Evolutionary conservation across 2,329 filamentous ascomycete genomes (phyloP).

Genomic region (Xylaria digitata): DNA sequence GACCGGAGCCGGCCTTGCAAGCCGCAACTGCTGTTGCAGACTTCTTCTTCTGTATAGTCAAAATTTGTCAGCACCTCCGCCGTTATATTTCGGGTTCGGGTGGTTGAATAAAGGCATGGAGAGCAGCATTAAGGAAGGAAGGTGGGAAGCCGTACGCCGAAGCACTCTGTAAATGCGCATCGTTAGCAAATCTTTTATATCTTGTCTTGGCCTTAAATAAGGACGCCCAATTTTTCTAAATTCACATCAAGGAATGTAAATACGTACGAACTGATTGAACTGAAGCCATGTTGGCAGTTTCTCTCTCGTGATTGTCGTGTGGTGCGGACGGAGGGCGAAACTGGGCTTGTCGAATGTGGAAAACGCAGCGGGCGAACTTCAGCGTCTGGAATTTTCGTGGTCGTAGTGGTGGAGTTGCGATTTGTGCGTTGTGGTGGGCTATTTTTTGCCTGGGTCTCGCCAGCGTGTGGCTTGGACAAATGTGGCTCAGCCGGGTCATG

Average conservation of each 20-base stretch:
- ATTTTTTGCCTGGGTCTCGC: slow-evolving; percentile 35
- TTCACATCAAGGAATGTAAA: neutral
- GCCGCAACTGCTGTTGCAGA: slow-evolving; percentile 39
- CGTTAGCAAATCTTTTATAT: slow-evolving; percentile 28
- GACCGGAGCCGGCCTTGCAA: slow-evolving; percentile 63
- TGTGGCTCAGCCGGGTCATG: slow-evolving; percentile 21
- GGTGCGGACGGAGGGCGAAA: slow-evolving; percentile 32
- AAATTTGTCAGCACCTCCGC: slow-evolving; percentile 33
- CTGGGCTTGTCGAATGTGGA: slow-evolving; percentile 37
- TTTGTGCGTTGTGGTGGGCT: slow-evolving; percentile 40
- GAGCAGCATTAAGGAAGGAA: too few species aligned
- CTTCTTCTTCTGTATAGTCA: slow-evolving; percentile 38
- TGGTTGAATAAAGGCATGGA: neutral
- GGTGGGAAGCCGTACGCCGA: slow-evolving; percentile 37
- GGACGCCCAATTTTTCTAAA: neutral
- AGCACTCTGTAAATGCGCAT: slow-evolving; percentile 35
- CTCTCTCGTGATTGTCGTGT: slow-evolving; percentile 30
- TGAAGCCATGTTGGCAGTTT: slow-evolving; percentile 39
- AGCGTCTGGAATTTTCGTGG: slow-evolving; percentile 37
- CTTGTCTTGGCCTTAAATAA: neutral
- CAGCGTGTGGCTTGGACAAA: slow-evolving; percentile 31
- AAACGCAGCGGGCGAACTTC: slow-evolving; percentile 38
- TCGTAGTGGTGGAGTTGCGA: slow-evolving; percentile 38
- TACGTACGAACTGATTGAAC: slow-evolving; percentile 40
- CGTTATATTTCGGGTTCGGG: slow-evolving; percentile 1